phyloP scores from a whole-genome alignment of 805 yeast species.

The Saturnispora halmiae region DNA sequence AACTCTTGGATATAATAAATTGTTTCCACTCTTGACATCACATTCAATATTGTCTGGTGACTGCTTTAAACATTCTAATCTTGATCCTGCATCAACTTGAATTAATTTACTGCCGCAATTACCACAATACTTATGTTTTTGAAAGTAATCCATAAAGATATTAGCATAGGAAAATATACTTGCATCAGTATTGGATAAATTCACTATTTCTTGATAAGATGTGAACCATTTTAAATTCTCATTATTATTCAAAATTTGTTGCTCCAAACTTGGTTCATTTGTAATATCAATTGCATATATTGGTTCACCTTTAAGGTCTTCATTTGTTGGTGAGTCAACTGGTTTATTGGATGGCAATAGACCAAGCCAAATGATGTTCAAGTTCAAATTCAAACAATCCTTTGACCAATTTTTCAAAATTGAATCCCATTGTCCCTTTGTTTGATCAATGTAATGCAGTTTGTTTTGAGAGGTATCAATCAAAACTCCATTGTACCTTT shows the following conservation, averaged over 20 bases:
- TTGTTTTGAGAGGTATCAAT: neutral
- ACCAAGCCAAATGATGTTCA: constrained; percentile 8
- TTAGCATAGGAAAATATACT: constrained; percentile 72
- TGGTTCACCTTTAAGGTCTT: constrained; percentile 52
- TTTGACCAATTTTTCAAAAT: constrained; percentile 5
- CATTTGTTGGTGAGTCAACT: constrained; percentile 15
- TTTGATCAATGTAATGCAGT: neutral
- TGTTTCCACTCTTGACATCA: constrained; percentile 41
- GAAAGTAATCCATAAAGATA: constrained; percentile 80
- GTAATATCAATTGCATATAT: constrained; percentile 54
- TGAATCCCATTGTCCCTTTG: neutral
- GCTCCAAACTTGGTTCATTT: constrained; percentile 12
- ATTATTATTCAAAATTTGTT: no score
- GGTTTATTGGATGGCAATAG: neutral
- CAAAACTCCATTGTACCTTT: constrained; percentile 5
- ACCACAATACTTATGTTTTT: constrained; percentile 67
- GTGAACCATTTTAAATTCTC: constrained; percentile 1
- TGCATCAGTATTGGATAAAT: constrained; percentile 36
- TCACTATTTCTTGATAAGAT: constrained; percentile 16
- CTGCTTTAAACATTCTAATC: constrained; percentile 40
- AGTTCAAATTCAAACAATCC: neutral
- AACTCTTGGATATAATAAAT: constrained; percentile 84
- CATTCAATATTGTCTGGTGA: constrained; percentile 20
- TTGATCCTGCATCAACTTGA: constrained; percentile 62
- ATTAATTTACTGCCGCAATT: constrained; percentile 68